Evolutionary conservation across 495 filamentous ascomycete species (phyloP).

Genomic region (Aspergillus avenaceus): DNA sequence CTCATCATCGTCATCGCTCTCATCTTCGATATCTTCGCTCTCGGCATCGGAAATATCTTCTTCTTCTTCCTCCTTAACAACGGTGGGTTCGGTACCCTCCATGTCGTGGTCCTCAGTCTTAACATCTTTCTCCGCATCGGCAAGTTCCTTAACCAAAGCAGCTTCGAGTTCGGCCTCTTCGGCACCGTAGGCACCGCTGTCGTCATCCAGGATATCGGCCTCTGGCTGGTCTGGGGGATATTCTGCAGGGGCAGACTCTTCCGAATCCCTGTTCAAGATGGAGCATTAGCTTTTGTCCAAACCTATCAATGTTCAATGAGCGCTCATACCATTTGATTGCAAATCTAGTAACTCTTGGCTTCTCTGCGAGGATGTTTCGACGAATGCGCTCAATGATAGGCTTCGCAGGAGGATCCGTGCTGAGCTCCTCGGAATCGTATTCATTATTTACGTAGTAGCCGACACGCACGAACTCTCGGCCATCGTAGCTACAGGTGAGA

Average conservation of each 20-base stretch:
- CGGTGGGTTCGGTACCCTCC: constrained; percentile 64
- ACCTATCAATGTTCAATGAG: neutral
- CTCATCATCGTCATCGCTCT: constrained; percentile 86
- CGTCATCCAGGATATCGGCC: constrained; percentile 80
- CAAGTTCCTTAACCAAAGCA: constrained; percentile 53
- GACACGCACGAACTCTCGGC: constrained; percentile 94
- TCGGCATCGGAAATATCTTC: constrained; percentile 79
- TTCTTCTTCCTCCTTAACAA: constrained; percentile 60
- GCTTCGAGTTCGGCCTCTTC: constrained; percentile 59
- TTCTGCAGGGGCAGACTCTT: constrained; percentile 91
- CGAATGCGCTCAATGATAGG: constrained; percentile 86
- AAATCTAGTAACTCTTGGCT: constrained; percentile 94
- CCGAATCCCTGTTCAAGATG: constrained; percentile 73
- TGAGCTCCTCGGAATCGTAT: constrained; percentile 87
- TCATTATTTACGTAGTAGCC: constrained; percentile 99
- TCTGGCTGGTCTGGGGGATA: constrained; percentile 97
- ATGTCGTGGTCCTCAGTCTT: constrained; percentile 74
- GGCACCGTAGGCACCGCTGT: constrained; percentile 79
- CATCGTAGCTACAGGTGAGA: constrained; percentile 93
- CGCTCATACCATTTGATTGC: constrained; percentile 91
- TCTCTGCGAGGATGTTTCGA: constrained; percentile 90
- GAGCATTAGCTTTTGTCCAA: neutral
- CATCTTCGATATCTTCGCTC: constrained; percentile 93
- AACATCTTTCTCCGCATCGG: constrained; percentile 48
- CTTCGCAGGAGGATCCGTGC: constrained; percentile 82